A percentile compares a stretch with the other conserved stretches of the same genome.
These are phyloP conservation scores for Evansstolkia leycettana DNA, from an alignment of 495 filamentous ascomycete species.

Conservation along the genomic window DNA sequence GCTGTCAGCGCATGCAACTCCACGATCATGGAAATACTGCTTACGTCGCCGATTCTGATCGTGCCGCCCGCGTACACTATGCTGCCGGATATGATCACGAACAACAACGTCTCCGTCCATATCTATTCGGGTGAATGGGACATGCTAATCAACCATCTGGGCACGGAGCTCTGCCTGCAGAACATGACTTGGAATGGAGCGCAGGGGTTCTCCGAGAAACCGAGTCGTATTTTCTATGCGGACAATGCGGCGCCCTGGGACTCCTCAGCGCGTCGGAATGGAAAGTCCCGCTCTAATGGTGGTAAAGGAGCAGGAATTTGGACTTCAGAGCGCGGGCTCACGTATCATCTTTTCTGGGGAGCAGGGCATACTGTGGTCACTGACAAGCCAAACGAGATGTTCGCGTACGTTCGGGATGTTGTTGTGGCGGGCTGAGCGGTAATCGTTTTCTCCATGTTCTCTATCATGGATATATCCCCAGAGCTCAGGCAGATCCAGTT, in stretches of 20 bases:
- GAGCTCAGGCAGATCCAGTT: too few species aligned
- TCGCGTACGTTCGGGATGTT: slow-evolving; percentile 26
- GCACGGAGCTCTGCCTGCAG: slow-evolving; percentile 24
- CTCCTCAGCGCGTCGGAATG: too few species aligned
- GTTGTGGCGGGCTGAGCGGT: slow-evolving; percentile 10
- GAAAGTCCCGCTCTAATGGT: too few species aligned
- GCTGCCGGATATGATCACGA: slow-evolving; percentile 20
- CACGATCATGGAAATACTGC: slow-evolving; percentile 14
- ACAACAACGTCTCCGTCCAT: slow-evolving; percentile 23
- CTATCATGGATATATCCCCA: too few species aligned
- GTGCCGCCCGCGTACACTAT: slow-evolving; percentile 19
- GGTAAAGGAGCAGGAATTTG: slow-evolving; percentile 15
- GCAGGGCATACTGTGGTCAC: slow-evolving; percentile 26
- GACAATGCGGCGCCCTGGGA: slow-evolving; percentile 15
- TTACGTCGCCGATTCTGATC: slow-evolving; percentile 6
- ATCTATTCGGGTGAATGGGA: slow-evolving; percentile 29
- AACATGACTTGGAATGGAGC: slow-evolving; percentile 26
- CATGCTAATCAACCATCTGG: slow-evolving; percentile 28
- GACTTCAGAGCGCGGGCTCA: slow-evolving; percentile 20
- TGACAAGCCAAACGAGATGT: slow-evolving; percentile 25
- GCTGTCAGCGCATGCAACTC: slow-evolving; percentile 15
- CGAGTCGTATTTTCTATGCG: slow-evolving; percentile 10
- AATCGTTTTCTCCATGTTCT: not conserved
- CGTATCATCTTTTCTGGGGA: slow-evolving; percentile 22
- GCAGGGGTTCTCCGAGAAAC: slow-evolving; percentile 17